A percentile compares a stretch with the other conserved stretches of the same genome.
phyloP scores from a whole-genome alignment of 805 yeast species.

The Candida alai region DNA sequence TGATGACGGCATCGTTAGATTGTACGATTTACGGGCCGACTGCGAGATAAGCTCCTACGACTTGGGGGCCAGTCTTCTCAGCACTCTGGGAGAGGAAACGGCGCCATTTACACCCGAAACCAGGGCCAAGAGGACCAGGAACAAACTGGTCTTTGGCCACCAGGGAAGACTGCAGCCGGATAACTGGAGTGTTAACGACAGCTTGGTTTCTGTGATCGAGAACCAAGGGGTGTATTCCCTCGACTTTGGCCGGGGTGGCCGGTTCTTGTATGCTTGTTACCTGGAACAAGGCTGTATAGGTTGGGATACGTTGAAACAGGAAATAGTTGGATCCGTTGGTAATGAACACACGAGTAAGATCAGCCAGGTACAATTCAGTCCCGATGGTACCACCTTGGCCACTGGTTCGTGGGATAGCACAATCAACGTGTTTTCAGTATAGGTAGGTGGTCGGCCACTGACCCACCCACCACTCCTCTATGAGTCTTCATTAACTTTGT shows the following conservation, averaged over 20 bases:
- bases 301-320: slow-evolving; percentile 72
- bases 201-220: slow-evolving; percentile 36
- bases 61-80: too few species aligned
- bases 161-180: not conserved
- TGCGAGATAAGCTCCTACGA: slow-evolving; percentile 56
- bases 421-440: slow-evolving; percentile 57
- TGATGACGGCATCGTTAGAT: slow-evolving; percentile 69
- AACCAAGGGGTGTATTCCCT: slow-evolving; percentile 69
- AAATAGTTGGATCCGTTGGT: slow-evolving; percentile 60
- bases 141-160: too few species aligned
- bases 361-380: slow-evolving; percentile 60
- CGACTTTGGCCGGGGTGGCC: slow-evolving; percentile 70
- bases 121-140: too few species aligned
- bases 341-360: slow-evolving; percentile 44
- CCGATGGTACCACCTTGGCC: slow-evolving; percentile 70
- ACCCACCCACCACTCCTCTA: too few species aligned
- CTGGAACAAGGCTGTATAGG: slow-evolving; percentile 70
- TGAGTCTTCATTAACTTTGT: not conserved
- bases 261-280: slow-evolving; percentile 71
- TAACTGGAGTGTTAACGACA: slow-evolving; percentile 1
- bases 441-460: slow-evolving; percentile 1
- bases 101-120: slow-evolving; percentile 6
- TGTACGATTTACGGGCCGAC: slow-evolving; percentile 76
- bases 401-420: slow-evolving; percentile 83
- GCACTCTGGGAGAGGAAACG: not conserved